Conservation (phyloP, 192 early-diverging fungal species). For the Coemansia umbellata region DNA sequence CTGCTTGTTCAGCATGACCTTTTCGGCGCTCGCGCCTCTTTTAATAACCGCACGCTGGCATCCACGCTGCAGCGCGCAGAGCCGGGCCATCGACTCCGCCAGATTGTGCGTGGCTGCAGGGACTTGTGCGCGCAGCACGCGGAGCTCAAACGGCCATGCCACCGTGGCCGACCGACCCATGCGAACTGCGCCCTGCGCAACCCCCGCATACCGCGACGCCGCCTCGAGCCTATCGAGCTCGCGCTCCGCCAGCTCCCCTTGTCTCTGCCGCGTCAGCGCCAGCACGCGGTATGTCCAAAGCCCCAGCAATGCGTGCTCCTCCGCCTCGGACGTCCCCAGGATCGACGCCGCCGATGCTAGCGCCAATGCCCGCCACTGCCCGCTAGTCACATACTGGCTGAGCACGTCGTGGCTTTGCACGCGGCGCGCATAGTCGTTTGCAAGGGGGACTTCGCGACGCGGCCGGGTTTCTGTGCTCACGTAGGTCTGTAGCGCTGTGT, state of each 20-base stretch:
- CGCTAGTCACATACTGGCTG: slow-evolving; percentile 33
- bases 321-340: not conserved
- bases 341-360: slow-evolving; percentile 29
- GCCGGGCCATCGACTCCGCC: slow-evolving; percentile 7
- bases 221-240: slow-evolving; percentile 23
- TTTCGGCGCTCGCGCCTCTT: not conserved
- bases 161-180: not conserved
- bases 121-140: slow-evolving; percentile 25
- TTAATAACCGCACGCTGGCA: slow-evolving; percentile 6
- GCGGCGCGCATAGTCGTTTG: slow-evolving; percentile 11
- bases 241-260: slow-evolving; percentile 1
- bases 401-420: slow-evolving; percentile 30
- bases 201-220: not conserved
- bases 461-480: slow-evolving; percentile 22
- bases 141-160: slow-evolving; percentile 44
- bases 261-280: slow-evolving; percentile 14
- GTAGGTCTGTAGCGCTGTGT: slow-evolving; percentile 20
- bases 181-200: not conserved
- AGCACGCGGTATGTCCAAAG: slow-evolving; percentile 35
- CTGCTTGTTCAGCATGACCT: not conserved
- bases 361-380: slow-evolving; percentile 39
- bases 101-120: slow-evolving; percentile 14
- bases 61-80: slow-evolving; percentile 21
- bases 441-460: slow-evolving; percentile 17
- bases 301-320: slow-evolving; percentile 7